Percentiles rank a stretch among this genome's conserved stretches.
Evolutionary conservation across 2,329 filamentous ascomycete species (phyloP).

Genomic region (Colletotrichum orchidophilum): DNA sequence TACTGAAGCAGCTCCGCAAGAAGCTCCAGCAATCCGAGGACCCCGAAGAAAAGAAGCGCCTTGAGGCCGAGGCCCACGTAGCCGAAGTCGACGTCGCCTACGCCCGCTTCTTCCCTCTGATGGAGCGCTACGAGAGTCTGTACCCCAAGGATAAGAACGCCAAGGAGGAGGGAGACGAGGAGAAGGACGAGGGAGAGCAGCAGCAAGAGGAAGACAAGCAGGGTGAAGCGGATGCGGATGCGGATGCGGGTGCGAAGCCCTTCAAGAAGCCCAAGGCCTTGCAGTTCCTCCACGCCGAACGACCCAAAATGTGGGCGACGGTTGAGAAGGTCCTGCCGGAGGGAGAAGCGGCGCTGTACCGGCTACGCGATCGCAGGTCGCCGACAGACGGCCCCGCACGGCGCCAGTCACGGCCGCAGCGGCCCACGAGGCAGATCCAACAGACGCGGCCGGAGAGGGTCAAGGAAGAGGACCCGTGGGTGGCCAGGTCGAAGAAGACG

Average conservation of each 20-base stretch:
- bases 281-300: conserved; percentile 52
- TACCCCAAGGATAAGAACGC: conserved; percentile 54
- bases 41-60: conserved; percentile 57
- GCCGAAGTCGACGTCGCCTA: conserved; percentile 82
- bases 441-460: conserved; percentile 31
- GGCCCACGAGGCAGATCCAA: conserved; percentile 15
- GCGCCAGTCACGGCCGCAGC: conserved; percentile 26
- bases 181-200: conserved; percentile 41
- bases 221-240: conserved; percentile 47
- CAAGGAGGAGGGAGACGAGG: conserved; percentile 44
- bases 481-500: conserved; percentile 15
- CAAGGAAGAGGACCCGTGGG: conserved; percentile 51
- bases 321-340: conserved; percentile 72
- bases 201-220: conserved; percentile 49
- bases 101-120: conserved; percentile 75
- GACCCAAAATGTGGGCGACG: conserved; percentile 72
- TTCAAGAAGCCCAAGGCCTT: conserved; percentile 50
- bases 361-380: conserved; percentile 62
- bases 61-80: conserved; percentile 70
- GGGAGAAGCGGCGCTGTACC: conserved; percentile 60
- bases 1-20: conserved; percentile 71
- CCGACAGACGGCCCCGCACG: conserved; percentile 36
- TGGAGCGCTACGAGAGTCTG: conserved; percentile 75
- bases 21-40: conserved; percentile 62
- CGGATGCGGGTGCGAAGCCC: conserved; percentile 46